Conservation (phyloP, 1,284 basidiomycete genomes). For the Ceratobasidium papillatum region DNA sequence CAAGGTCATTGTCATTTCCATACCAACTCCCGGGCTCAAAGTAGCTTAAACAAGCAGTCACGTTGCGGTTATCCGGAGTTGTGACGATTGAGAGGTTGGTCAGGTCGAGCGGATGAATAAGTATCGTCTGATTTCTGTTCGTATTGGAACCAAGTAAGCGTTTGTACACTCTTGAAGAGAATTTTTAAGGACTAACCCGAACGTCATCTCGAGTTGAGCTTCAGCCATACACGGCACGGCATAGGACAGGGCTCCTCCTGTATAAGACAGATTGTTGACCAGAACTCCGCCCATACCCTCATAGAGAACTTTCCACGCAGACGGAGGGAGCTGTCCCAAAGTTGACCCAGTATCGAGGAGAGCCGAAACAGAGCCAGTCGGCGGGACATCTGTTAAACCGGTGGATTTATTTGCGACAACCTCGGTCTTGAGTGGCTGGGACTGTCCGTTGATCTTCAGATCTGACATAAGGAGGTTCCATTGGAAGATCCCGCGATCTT, state of each 20-base stretch:
- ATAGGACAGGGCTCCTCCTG: background rate
- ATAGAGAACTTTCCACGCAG: constrained; percentile 11
- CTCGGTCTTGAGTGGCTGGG: background rate
- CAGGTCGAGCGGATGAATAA: background rate
- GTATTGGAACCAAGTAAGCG: background rate
- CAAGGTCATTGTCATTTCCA: constrained; percentile 4
- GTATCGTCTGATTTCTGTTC: constrained; percentile 1
- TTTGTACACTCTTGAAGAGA: background rate
- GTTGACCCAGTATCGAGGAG: constrained; percentile 29
- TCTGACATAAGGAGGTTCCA: constrained; percentile 16
- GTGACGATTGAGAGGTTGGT: background rate
- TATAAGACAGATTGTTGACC: background rate
- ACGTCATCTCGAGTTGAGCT: background rate
- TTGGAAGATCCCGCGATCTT: background rate
- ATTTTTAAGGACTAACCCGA: constrained; percentile 8
- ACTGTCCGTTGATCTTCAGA: constrained; percentile 7
- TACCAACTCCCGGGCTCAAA: background rate
- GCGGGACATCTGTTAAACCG: constrained; percentile 3
- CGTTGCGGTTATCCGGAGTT: background rate
- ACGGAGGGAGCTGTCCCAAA: background rate
- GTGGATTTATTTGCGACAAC: background rate
- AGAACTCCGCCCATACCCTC: constrained; percentile 23
- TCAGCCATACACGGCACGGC: constrained; percentile 28
- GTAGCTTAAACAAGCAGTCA: constrained; percentile 7
- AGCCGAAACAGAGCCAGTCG: constrained; percentile 3